A percentile compares a stretch with the other conserved stretches of the same genome.
phyloP scores from a whole-genome alignment of 1,284 basidiomycete genomes.

The Coniophora puteana region DNA sequence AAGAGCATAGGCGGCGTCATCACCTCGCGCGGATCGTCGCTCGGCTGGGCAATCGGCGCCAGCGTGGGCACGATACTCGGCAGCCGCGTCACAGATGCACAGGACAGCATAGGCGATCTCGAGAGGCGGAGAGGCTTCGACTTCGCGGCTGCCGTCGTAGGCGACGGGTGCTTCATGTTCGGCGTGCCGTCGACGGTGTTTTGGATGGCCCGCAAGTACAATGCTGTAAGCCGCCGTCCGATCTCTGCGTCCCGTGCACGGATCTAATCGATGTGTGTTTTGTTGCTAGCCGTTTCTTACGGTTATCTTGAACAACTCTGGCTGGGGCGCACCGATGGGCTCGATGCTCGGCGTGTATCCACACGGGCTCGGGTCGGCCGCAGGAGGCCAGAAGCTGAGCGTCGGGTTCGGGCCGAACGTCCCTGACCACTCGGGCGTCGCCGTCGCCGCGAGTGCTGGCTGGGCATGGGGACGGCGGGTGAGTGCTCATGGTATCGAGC shows the following conservation, averaged over 20 bases:
- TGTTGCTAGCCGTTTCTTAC: conserved; percentile 60
- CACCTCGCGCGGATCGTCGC: conserved; percentile 53
- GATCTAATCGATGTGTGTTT: no score
- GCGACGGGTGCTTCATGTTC: conserved; percentile 68
- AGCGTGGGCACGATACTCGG: conserved; percentile 56
- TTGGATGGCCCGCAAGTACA: conserved; percentile 68
- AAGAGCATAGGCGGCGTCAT: conserved; percentile 52
- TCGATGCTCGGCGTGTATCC: conserved; percentile 68
- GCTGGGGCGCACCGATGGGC: conserved; percentile 63
- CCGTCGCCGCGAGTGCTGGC: conserved; percentile 57
- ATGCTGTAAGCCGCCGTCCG: conserved; percentile 43
- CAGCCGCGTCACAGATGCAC: conserved; percentile 26
- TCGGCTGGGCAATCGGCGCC: conserved; percentile 66
- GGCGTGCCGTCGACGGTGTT: conserved; percentile 61
- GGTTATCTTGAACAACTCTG: conserved; percentile 67
- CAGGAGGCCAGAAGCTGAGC: conserved; percentile 45
- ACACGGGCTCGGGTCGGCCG: conserved; percentile 46
- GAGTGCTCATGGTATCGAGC: no score
- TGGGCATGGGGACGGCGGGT: conserved; percentile 61
- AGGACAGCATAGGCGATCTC: conserved; percentile 18
- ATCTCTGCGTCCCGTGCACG: not conserved
- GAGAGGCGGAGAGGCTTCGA: conserved; percentile 36
- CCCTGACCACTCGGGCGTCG: conserved; percentile 60
- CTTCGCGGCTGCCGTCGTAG: conserved; percentile 54
- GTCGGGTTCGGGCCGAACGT: conserved; percentile 63